Evolutionary conservation across 2,329 filamentous ascomycete genomes (phyloP).

Genomic region (Pochonia chlamydosporia): DNA sequence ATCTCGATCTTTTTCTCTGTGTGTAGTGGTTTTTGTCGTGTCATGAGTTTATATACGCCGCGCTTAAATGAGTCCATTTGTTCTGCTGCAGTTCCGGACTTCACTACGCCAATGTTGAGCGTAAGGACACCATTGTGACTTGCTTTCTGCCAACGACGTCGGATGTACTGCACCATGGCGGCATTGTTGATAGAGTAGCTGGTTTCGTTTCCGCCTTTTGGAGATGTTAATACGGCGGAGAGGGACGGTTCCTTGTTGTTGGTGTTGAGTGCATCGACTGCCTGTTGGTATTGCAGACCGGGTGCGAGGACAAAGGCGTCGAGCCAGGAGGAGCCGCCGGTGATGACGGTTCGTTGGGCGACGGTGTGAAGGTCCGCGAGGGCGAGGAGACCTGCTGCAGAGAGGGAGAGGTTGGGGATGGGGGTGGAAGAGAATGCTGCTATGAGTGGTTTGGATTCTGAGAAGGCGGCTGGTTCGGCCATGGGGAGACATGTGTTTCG

Average conservation of each 20-base stretch:
- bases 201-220: background rate
- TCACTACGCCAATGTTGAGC: constrained; percentile 20
- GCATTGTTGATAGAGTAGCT: constrained; percentile 38
- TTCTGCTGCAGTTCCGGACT: constrained; percentile 8
- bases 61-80: constrained; percentile 13
- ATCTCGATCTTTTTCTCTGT: constrained; percentile 20
- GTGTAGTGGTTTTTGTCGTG: background rate
- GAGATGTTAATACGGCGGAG: constrained; percentile 11
- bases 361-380: constrained; percentile 54
- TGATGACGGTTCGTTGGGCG: constrained; percentile 48
- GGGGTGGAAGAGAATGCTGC: constrained; percentile 39
- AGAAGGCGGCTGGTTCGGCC: background rate
- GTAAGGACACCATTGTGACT: constrained; percentile 16
- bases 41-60: constrained; percentile 8
- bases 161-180: constrained; percentile 45
- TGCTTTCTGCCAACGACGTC: constrained; percentile 19
- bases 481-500: too few species aligned
- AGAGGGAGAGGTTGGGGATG: constrained; percentile 39
- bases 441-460: constrained; percentile 21
- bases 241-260: constrained; percentile 31
- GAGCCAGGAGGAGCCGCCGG: constrained; percentile 49
- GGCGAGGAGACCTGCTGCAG: constrained; percentile 49
- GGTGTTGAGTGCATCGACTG: constrained; percentile 44
- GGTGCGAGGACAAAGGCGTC: constrained; percentile 54
- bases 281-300: constrained; percentile 55